Conservation (phyloP, 202 grass and related monocot species). For the Saccharum hybrid region DNA sequence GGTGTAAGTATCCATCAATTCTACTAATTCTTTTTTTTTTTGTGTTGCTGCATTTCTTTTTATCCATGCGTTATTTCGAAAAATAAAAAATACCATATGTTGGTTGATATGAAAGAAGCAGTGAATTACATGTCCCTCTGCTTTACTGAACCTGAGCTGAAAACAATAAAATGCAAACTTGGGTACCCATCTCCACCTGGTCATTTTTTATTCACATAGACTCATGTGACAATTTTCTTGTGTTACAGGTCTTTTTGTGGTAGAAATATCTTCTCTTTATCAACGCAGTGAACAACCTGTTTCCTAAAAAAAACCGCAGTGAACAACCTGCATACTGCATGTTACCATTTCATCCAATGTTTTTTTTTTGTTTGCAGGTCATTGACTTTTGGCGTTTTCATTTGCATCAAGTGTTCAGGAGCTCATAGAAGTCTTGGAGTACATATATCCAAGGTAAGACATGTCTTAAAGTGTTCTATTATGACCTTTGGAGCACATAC, state of each 20-base stretch:
- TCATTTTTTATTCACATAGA: neutral
- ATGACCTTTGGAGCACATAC: neutral
- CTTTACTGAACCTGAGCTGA: neutral
- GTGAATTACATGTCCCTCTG: neutral
- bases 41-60: neutral
- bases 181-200: neutral
- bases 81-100: neutral
- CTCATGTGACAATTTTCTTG: neutral
- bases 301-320: neutral
- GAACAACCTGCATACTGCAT: neutral
- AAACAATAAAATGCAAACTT: conserved; percentile 7
- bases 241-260: no score
- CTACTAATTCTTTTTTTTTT: neutral
- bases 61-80: neutral
- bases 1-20: conserved; percentile 70
- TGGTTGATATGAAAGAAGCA: conserved; percentile 13
- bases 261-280: no score
- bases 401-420: conserved; percentile 99
- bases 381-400: conserved; percentile 82
- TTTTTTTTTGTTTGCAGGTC: conserved; percentile 60
- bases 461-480: conserved; percentile 3
- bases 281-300: neutral
- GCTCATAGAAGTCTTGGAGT: conserved; percentile 91
- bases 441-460: conserved; percentile 87
- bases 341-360: conserved; percentile 25